These are phyloP conservation scores for Psilocybe azurescens DNA, from an alignment of 768 basidiomycete genomes.

Conservation along the genomic window DNA sequence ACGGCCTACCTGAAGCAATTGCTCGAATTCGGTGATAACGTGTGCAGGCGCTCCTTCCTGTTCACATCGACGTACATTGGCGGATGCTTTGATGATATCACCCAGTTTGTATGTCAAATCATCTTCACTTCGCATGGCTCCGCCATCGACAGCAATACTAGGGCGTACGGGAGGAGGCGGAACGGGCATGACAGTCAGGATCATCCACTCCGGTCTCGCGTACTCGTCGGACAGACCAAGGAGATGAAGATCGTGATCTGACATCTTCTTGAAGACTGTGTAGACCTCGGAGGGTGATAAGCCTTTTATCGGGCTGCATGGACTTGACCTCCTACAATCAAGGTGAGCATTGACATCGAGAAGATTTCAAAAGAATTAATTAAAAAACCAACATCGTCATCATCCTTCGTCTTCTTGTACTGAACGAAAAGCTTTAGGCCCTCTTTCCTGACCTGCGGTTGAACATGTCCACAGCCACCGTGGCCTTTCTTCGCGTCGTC, in stretches of 20 bases:
- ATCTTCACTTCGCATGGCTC: slow-evolving; percentile 96
- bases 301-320: slow-evolving; percentile 80
- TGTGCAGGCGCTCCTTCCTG: slow-evolving; percentile 97
- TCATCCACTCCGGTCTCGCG: slow-evolving; percentile 99
- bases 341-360: slow-evolving; percentile 18
- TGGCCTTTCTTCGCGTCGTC: slow-evolving; percentile 89
- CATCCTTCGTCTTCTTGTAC: slow-evolving; percentile 94
- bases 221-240: slow-evolving; percentile 95
- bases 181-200: slow-evolving; percentile 95
- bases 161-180: slow-evolving; percentile 98
- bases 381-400: slow-evolving; percentile 79
- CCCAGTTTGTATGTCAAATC: slow-evolving; percentile 98
- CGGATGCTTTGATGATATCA: slow-evolving; percentile 95
- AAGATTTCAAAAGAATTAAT: background rate
- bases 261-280: slow-evolving; percentile 95
- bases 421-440: slow-evolving; percentile 94
- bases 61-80: slow-evolving; percentile 89
- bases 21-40: slow-evolving; percentile 95
- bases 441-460: slow-evolving; percentile 92
- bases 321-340: slow-evolving; percentile 74
- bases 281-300: slow-evolving; percentile 87
- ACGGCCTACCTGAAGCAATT: slow-evolving; percentile 81
- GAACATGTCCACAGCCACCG: slow-evolving; percentile 94
- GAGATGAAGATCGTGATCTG: slow-evolving; percentile 83
- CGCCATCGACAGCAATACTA: slow-evolving; percentile 96